Evolutionary conservation across 2,329 filamentous ascomycete genomes (phyloP).

Genomic region (Fusarium bulbicola): DNA sequence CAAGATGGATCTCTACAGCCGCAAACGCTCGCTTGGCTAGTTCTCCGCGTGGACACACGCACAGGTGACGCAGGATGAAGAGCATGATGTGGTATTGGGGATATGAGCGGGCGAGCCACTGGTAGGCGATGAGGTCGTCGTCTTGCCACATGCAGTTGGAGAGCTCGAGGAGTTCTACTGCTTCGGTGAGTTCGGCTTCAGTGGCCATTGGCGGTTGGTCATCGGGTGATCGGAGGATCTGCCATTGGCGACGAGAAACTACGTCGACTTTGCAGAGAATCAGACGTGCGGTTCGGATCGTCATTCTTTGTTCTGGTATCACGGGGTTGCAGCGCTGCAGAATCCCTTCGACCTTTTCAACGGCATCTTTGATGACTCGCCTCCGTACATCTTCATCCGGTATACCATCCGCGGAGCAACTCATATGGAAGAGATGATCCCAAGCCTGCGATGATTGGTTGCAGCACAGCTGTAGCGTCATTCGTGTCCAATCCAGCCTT

Average conservation of each 20-base stretch:
- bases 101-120: slow-evolving; percentile 52
- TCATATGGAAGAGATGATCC: slow-evolving; percentile 37
- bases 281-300: slow-evolving; percentile 41
- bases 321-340: slow-evolving; percentile 59
- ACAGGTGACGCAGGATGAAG: slow-evolving; percentile 55
- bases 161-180: slow-evolving; percentile 47
- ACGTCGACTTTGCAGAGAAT: slow-evolving; percentile 54
- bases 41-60: slow-evolving; percentile 48
- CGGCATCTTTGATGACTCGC: slow-evolving; percentile 46
- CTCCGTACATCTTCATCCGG: slow-evolving; percentile 48
- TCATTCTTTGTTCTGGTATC: slow-evolving; percentile 54
- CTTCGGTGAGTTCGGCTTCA: slow-evolving; percentile 47
- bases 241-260: slow-evolving; percentile 56
- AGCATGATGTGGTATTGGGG: slow-evolving; percentile 56
- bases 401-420: slow-evolving; percentile 4
- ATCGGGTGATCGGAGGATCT: slow-evolving; percentile 38
- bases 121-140: slow-evolving; percentile 49
- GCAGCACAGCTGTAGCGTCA: slow-evolving; percentile 64
- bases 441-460: slow-evolving; percentile 56
- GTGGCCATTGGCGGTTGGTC: slow-evolving; percentile 37
- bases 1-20: slow-evolving; percentile 24
- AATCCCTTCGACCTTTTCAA: background rate
- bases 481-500: slow-evolving; percentile 63
- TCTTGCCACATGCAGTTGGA: slow-evolving; percentile 44
- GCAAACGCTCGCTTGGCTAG: slow-evolving; percentile 48